phyloP scores from a whole-genome alignment of 1,139 yeast genomes.

The Ogataea hybrid region DNA sequence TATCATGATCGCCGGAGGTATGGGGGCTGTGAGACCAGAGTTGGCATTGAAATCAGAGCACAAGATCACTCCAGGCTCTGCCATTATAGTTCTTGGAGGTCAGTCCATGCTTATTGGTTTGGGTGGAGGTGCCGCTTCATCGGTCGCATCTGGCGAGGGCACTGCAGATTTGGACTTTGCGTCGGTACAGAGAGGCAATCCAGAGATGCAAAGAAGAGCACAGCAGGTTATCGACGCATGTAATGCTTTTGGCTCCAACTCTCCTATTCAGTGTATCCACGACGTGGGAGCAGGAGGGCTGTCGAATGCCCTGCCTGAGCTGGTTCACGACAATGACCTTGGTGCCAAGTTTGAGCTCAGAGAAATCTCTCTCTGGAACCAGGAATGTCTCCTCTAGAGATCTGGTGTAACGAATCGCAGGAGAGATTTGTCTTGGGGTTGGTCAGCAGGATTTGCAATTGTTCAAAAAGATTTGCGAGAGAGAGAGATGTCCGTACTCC shows the following conservation, averaged over 20 bases:
- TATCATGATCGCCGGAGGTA: slow-evolving; percentile 98
- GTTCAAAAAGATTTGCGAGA: slow-evolving; percentile 78
- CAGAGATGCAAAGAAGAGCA: slow-evolving; percentile 98
- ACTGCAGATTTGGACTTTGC: slow-evolving; percentile 96
- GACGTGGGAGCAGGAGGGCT: slow-evolving; percentile 99
- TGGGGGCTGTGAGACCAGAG: slow-evolving; percentile 94
- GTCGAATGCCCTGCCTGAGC: slow-evolving; percentile 95
- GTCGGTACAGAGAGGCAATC: slow-evolving; percentile 98
- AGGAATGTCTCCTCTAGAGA: slow-evolving; percentile 99
- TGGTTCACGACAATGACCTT: slow-evolving; percentile 93
- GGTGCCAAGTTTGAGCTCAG: slow-evolving; percentile 95
- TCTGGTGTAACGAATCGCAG: slow-evolving; percentile 99
- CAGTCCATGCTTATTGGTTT: slow-evolving; percentile 98
- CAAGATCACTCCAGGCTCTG: slow-evolving; percentile 89
- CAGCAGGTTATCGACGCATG: slow-evolving; percentile 97
- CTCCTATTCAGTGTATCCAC: slow-evolving; percentile 94
- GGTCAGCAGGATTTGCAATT: slow-evolving; percentile 71
- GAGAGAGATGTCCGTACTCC: slow-evolving; percentile 96
- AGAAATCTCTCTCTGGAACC: slow-evolving; percentile 91
- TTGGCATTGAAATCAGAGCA: slow-evolving; percentile 79
- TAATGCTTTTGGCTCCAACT: slow-evolving; percentile 72
- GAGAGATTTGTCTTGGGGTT: slow-evolving; percentile 97
- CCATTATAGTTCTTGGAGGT: slow-evolving; percentile 93
- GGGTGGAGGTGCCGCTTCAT: slow-evolving; percentile 99
- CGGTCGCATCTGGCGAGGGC: slow-evolving; percentile 92